Conservation (phyloP, 306 rosid species). For the Senna tora region DNA sequence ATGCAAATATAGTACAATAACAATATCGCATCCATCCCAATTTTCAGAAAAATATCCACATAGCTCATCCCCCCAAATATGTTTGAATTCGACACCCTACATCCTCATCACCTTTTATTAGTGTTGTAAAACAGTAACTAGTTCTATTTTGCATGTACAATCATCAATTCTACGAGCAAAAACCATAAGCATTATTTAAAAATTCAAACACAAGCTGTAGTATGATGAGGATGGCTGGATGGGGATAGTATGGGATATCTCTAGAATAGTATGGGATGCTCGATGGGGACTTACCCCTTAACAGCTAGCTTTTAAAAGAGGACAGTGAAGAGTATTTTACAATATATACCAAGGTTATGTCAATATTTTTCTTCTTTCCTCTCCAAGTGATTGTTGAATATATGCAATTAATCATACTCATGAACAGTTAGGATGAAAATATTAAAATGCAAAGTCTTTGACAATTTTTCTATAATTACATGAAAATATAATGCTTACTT, state of each 20-base stretch:
- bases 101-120: background rate
- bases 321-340: background rate
- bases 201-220: constrained; percentile 8
- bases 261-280: too few relatives aligned
- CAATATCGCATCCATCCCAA: background rate
- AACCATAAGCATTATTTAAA: background rate
- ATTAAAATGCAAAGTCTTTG: too few relatives aligned
- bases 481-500: constrained; percentile 42
- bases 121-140: constrained; percentile 2
- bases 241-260: too few relatives aligned
- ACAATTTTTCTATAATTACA: background rate
- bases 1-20: background rate
- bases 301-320: background rate
- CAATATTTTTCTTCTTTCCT: background rate
- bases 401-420: background rate
- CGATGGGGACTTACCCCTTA: too few relatives aligned
- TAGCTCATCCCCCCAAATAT: background rate
- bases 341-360: constrained; percentile 8
- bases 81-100: background rate
- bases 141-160: background rate
- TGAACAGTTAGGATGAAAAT: background rate
- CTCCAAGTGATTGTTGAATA: background rate
- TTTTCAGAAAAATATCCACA: background rate
- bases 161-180: background rate
- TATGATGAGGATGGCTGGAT: too few relatives aligned